Conservation (phyloP, 805 yeast genomes). For the Ogataea salicorniae region DNA sequence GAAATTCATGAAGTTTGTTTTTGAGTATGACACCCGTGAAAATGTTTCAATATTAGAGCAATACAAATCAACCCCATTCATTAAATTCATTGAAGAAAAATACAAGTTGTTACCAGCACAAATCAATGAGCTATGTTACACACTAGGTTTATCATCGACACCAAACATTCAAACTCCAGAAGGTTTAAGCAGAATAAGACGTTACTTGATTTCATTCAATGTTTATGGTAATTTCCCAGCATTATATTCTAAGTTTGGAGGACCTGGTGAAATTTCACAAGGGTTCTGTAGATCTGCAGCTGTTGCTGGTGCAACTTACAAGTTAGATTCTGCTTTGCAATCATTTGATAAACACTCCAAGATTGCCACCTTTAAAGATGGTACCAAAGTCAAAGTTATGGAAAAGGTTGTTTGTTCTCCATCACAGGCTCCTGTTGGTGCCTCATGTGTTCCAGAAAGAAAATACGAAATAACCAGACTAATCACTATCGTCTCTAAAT, state of each 20-base stretch:
- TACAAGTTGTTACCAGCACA: slow-evolving; percentile 73
- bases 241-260: slow-evolving; percentile 86
- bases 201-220: slow-evolving; percentile 80
- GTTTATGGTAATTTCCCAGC: slow-evolving; percentile 95
- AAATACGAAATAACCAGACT: slow-evolving; percentile 63
- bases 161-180: slow-evolving; percentile 59
- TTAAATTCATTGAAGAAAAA: slow-evolving; percentile 51
- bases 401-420: slow-evolving; percentile 80
- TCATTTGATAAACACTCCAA: slow-evolving; percentile 63
- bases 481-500: slow-evolving; percentile 77
- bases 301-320: slow-evolving; percentile 94
- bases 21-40: slow-evolving; percentile 58
- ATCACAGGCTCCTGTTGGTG: slow-evolving; percentile 48
- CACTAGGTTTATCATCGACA: slow-evolving; percentile 75
- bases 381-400: slow-evolving; percentile 63
- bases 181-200: slow-evolving; percentile 75
- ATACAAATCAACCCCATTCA: slow-evolving; percentile 52
- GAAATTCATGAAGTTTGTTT: slow-evolving; percentile 87
- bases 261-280: slow-evolving; percentile 92
- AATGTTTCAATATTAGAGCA: slow-evolving; percentile 41
- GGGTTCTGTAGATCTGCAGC: slow-evolving; percentile 98
- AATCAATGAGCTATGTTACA: slow-evolving; percentile 74
- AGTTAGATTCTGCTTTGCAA: slow-evolving; percentile 61
- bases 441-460: slow-evolving; percentile 39
- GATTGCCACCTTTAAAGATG: slow-evolving; percentile 70